Evolutionary conservation across 148 eudicot genomes (phyloP), one percentile per base, ranked within the genome.

Genomic region (Arctostaphylos glauca): DNA sequence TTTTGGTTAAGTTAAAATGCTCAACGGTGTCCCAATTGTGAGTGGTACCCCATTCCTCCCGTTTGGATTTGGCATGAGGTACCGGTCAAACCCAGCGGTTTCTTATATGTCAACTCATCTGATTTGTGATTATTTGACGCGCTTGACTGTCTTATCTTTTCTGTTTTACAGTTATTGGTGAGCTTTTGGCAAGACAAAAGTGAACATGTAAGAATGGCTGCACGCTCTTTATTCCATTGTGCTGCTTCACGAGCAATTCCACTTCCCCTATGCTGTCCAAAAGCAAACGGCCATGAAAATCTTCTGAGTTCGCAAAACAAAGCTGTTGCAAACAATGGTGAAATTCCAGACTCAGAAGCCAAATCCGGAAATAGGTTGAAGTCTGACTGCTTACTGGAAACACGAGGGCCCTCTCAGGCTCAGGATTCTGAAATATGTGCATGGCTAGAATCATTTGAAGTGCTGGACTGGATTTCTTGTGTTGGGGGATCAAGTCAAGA

Each of bases 141-240:
- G 77, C 66, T 55, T 81, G 46, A 16, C 47, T 72, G 67, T 55
- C 44, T 81, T 18, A 52, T 49, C 25, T 81, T 81, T 55, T 73
- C 81, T 74, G 80, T 74, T 78, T 74, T 85, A 38, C 95, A 97
- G 99, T 91, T 97, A 84, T 80, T 97, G 82, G 97, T 90, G 75
- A 97, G 98, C 85, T 94, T 94, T 84, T 97, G 99, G 99, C 99
- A 94, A 91, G 91, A 93, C 86, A 92, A 93, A 90, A 91, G 92
- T 85, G 97, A 94, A 83, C 98, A 93, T 85, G 94, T 97, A 64
- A 92, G 95, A 58, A 90, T 97, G 98, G 97, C 99, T 81, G 97
- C 99, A 70, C 92, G 96, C 49, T 89, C 99, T 56, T 79, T 97
- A 80, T 97, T 97, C 84, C 99, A 97, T 78, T 97, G 99, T 88